Evolutionary conservation across 2,329 filamentous ascomycete species (phyloP).

Genomic region (Whalleya microplaca): DNA sequence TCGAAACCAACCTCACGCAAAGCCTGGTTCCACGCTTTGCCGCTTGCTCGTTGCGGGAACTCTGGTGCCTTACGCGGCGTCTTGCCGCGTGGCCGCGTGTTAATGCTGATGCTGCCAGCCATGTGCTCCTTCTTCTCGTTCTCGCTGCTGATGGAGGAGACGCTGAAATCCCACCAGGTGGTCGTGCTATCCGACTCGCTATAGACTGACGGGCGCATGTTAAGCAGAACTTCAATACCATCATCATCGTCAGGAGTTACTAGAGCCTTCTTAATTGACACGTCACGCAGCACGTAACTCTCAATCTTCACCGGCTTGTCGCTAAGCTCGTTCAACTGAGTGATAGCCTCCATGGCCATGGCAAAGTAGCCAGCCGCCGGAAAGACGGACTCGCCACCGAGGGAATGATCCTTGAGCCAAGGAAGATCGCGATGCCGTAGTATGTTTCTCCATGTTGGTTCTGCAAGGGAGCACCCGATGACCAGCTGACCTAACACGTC

Average conservation of each 20-base stretch:
- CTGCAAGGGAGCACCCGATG: conserved; percentile 11
- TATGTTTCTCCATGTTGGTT: conserved; percentile 31
- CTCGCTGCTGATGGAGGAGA: conserved; percentile 31
- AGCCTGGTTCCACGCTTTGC: conserved; percentile 38
- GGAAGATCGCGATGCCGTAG: conserved; percentile 18
- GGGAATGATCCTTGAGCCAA: conserved; percentile 25
- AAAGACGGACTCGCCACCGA: conserved; percentile 13
- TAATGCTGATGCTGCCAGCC: conserved; percentile 32
- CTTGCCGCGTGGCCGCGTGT: conserved; percentile 9
- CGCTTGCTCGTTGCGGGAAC: conserved; percentile 15
- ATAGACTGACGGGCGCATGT: conserved; percentile 26
- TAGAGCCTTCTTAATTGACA: conserved; percentile 37
- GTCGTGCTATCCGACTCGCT: conserved; percentile 8
- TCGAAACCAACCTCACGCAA: conserved; percentile 42
- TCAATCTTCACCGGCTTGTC: conserved; percentile 18
- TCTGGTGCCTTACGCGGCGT: conserved; percentile 22
- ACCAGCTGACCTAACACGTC: conserved; percentile 30
- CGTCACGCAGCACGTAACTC: conserved; percentile 32
- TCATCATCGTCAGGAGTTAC: conserved; percentile 37
- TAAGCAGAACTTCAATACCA: conserved; percentile 35
- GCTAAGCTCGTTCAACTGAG: background rate
- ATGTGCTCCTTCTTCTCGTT: conserved; percentile 31
- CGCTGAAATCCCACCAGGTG: conserved; percentile 37
- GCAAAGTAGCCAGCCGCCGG: conserved; percentile 29
- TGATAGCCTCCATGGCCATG: conserved; percentile 27